phyloP scores from a whole-genome alignment of 2,329 filamentous ascomycete genomes.

The Emergomyces africanus region DNA sequence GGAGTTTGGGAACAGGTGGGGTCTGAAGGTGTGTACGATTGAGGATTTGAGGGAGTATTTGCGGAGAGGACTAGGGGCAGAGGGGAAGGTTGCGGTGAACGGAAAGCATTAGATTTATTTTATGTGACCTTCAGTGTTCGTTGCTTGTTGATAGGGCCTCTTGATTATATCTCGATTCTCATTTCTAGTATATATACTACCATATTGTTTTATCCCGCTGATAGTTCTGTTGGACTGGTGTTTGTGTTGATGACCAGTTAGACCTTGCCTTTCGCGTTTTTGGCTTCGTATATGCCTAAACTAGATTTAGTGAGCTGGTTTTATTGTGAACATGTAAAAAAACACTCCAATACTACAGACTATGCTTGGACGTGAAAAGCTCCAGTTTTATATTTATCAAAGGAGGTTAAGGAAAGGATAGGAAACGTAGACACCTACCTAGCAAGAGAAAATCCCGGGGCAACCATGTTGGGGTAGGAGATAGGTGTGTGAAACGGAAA shows the following conservation, averaged over 20 bases:
- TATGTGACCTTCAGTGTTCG: not conserved
- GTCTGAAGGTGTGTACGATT: constrained; percentile 89
- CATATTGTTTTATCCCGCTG: not conserved
- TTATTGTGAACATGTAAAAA: not conserved
- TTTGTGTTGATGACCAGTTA: not conserved
- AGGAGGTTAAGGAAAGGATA: not conserved
- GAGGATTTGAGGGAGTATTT: constrained; percentile 73
- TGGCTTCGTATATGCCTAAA: not conserved
- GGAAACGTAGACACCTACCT: not conserved
- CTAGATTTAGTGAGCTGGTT: not conserved
- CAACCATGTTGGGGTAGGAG: too few species aligned
- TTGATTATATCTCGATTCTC: not conserved
- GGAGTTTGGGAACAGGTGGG: constrained; percentile 75
- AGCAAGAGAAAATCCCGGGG: not conserved
- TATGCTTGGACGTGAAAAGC: not conserved
- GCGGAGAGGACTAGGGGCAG: constrained; percentile 52
- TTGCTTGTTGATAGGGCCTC: not conserved
- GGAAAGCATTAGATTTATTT: constrained; percentile 17
- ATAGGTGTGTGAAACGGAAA: too few species aligned
- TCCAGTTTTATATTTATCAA: not conserved
- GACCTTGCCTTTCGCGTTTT: not conserved
- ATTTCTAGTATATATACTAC: not conserved
- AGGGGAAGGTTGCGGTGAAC: constrained; percentile 23
- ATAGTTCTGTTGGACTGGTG: not conserved
- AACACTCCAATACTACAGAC: not conserved